These are phyloP conservation scores for Wickerhamomyces rabaulensis DNA, from an alignment of 805 yeast genomes.

Conservation along the genomic window DNA sequence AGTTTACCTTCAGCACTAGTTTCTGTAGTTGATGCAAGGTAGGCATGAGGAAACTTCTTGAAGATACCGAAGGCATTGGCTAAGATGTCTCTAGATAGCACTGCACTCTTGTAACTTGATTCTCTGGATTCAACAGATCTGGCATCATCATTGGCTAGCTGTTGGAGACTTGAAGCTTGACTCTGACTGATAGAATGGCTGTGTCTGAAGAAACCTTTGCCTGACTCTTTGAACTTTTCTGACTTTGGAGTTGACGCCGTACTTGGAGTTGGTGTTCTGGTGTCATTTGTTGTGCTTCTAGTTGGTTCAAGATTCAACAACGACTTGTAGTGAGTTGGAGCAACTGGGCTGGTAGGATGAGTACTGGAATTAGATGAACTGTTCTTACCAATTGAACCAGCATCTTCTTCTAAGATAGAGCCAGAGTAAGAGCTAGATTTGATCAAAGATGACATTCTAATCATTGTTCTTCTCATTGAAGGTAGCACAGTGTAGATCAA, in stretches of 20 bases:
- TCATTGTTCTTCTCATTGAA: slow-evolving; percentile 25
- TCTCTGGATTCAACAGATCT: slow-evolving; percentile 14
- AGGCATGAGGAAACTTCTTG: slow-evolving; percentile 29
- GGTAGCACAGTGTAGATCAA: slow-evolving; percentile 25
- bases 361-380: slow-evolving; percentile 16
- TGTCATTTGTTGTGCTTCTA: neutral
- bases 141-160: slow-evolving; percentile 9
- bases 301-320: slow-evolving; percentile 1
- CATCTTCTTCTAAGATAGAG: slow-evolving; percentile 13
- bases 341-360: slow-evolving; percentile 3
- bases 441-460: slow-evolving; percentile 16
- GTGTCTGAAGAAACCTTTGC: slow-evolving; percentile 20
- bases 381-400: slow-evolving; percentile 11
- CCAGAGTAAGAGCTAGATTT: slow-evolving; percentile 15
- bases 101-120: slow-evolving; percentile 7
- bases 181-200: slow-evolving; percentile 18
- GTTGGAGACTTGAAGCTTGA: slow-evolving; percentile 3
- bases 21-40: slow-evolving; percentile 14
- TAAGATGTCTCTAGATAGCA: slow-evolving; percentile 22
- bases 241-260: slow-evolving; percentile 20
- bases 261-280: slow-evolving; percentile 10
- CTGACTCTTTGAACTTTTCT: slow-evolving; percentile 21
- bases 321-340: slow-evolving; percentile 7
- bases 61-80: slow-evolving; percentile 27
- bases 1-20: slow-evolving; percentile 5